Conservation (phyloP, 2,329 filamentous ascomycete species). For the Aphanoascus verrucosus region DNA sequence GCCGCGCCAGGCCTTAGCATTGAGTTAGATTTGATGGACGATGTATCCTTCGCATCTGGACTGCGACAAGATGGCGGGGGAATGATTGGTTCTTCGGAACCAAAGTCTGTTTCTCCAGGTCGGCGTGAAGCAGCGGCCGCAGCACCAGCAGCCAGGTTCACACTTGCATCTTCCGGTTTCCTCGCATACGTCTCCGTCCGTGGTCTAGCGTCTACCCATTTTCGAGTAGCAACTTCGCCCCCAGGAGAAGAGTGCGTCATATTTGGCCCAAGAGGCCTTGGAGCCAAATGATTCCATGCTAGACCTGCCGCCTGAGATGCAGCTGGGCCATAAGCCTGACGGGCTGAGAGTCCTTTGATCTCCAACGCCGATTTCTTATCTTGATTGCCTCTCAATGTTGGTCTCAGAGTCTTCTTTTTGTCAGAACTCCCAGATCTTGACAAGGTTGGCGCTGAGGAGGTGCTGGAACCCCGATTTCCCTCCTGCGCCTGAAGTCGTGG, state of each 20-base stretch:
- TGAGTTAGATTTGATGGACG: conserved; percentile 5
- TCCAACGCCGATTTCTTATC: conserved; percentile 21
- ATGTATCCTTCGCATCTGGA: conserved; percentile 19
- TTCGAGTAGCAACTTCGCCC: conserved; percentile 20
- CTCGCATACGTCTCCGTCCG: background rate
- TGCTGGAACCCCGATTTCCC: background rate
- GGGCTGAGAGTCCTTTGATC: background rate
- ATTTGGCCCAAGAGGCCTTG: conserved; percentile 12
- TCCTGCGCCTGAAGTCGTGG: conserved; percentile 21
- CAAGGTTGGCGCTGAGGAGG: background rate
- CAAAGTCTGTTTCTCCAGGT: conserved; percentile 5
- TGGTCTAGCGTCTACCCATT: conserved; percentile 17
- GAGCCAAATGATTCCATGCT: conserved; percentile 41
- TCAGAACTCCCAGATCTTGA: conserved; percentile 6
- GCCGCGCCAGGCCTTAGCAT: conserved; percentile 21
- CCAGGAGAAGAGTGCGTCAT: conserved; percentile 15
- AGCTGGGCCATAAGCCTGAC: conserved; percentile 11
- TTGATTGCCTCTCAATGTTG: conserved; percentile 13
- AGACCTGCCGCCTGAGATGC: conserved; percentile 54
- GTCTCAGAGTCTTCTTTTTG: conserved; percentile 10
- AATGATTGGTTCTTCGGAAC: conserved; percentile 8
- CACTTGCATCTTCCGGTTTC: background rate
- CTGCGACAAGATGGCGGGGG: conserved; percentile 16
- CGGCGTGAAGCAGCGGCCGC: conserved; percentile 14
- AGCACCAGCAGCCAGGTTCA: conserved; percentile 13